phyloP scores from a whole-genome alignment of 805 yeast species.

The Candida parachauliodes region DNA sequence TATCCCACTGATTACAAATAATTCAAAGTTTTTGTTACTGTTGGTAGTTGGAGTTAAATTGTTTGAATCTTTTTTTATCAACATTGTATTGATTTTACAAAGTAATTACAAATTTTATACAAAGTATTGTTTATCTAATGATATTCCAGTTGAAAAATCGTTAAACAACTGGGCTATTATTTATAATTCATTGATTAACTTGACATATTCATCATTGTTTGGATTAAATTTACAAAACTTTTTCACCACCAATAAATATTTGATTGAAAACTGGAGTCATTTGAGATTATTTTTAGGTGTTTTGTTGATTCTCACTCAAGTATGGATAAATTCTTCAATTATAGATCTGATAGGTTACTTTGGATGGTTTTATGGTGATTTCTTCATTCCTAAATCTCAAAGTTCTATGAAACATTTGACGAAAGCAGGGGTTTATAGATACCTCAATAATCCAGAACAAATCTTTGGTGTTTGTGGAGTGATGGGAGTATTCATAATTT shows the following conservation, averaged over 20 bases:
- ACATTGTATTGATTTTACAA: slow-evolving; percentile 53
- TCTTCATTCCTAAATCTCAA: slow-evolving; percentile 57
- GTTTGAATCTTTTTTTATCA: slow-evolving; percentile 48
- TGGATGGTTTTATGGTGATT: slow-evolving; percentile 92
- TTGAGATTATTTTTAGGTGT: slow-evolving; percentile 58
- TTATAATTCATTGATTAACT: slow-evolving; percentile 47
- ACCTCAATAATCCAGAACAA: slow-evolving; percentile 80
- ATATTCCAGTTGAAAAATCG: slow-evolving; percentile 60
- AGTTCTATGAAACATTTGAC: slow-evolving; percentile 43
- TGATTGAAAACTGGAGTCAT: slow-evolving; percentile 37
- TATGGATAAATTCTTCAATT: slow-evolving; percentile 68
- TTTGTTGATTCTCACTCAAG: slow-evolving; percentile 53
- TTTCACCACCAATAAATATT: slow-evolving; percentile 15
- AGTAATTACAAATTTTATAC: slow-evolving; percentile 62
- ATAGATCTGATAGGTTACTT: slow-evolving; percentile 71
- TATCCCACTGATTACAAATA: slow-evolving; percentile 36
- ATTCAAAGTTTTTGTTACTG: slow-evolving; percentile 24
- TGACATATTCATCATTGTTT: slow-evolving; percentile 55
- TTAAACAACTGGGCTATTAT: slow-evolving; percentile 70
- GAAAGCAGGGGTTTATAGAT: slow-evolving; percentile 77
- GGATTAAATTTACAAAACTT: slow-evolving; percentile 31
- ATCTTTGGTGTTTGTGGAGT: slow-evolving; percentile 74
- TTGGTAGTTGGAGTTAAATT: slow-evolving; percentile 47
- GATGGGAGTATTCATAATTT: slow-evolving; percentile 69
- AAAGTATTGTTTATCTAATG: slow-evolving; percentile 58